Evolutionary conservation across 2,329 filamentous ascomycete genomes (phyloP), one percentile per base, ranked within the genome.

Genomic region (Ophiostoma quercus): DNA sequence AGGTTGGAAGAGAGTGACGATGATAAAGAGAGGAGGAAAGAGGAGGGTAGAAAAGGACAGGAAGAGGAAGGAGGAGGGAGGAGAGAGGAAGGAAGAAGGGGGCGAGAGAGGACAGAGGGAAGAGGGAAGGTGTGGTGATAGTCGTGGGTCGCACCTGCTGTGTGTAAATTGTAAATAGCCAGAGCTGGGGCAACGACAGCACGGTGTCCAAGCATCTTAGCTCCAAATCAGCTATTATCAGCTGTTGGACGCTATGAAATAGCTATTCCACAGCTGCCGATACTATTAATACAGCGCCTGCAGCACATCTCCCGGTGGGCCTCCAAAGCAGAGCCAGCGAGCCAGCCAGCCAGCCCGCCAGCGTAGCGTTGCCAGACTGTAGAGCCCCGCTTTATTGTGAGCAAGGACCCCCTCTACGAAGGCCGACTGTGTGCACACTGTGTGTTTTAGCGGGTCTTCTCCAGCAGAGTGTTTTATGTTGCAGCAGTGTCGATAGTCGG

Each of bases 351-450:
- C n/a, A n/a, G n/a, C n/a, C n/a, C 2, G 39, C 39, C 12, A 8
- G 34, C 12, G 65, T 71, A 70, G 67, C 69, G 68, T 68, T 68
- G 69, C 70, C 69, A 71, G 69, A 71, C 57, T 66, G 69, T 39
- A 60, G 1, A 3, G 71, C 67, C 63, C 73, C 72, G 65, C 68
- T 72, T 71, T 73, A 71, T 12, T 39, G 34, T 65, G 2, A 12
- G 34, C 62, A 65, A 65, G 32, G 62, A 22, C 57, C 16, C 34
- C 43, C 43, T 43, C 68, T 43, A 68, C 65, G 41, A 43, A 41
- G 68, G 51, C 68, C 66, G 41, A 37, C 39, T 51, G 16, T 22
- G 11, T 29, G 25, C 69, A 70, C 60, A 74, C 73, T 72, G 73
- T 72, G 72, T 57, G 73, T n/a, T 57, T 37, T 22, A 39, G 34